phyloP scores from a whole-genome alignment of 2,329 filamentous ascomycete species.

The Aspergillus sp. region DNA sequence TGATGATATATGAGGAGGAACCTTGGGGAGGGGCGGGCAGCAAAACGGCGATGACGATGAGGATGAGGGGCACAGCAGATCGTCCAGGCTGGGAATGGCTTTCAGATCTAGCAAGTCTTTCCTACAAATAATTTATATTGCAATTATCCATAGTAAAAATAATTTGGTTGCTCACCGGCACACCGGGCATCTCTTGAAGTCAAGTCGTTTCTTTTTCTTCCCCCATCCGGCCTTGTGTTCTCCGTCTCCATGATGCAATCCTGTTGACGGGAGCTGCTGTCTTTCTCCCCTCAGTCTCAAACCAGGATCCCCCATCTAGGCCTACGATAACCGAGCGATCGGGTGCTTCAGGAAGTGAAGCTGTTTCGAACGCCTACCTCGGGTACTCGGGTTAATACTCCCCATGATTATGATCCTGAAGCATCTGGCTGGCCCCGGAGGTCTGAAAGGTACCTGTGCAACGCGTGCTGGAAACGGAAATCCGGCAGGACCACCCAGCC shows the following conservation, averaged over 20 bases:
- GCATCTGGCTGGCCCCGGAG: background rate
- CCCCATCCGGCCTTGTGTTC: conserved; percentile 2
- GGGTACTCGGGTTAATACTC: conserved; percentile 21
- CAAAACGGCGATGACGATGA: background rate
- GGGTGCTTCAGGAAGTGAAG: conserved; percentile 17
- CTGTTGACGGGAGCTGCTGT: background rate
- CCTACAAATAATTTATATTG: background rate
- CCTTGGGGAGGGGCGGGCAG: background rate
- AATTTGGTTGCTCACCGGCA: conserved; percentile 13
- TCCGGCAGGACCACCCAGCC: background rate
- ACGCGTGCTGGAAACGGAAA: background rate
- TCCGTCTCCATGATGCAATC: conserved; percentile 2
- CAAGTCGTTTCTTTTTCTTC: conserved; percentile 7
- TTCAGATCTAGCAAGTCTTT: background rate
- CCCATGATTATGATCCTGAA: background rate
- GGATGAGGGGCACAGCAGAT: background rate
- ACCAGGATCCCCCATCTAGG: background rate
- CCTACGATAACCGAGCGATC: conserved; percentile 17
- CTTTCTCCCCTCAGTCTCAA: background rate
- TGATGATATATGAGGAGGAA: background rate
- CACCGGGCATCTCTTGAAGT: conserved; percentile 13
- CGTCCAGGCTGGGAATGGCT: background rate
- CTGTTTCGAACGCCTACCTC: conserved; percentile 14
- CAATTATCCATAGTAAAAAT: background rate
- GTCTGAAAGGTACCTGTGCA: background rate